Evolutionary conservation across 345 rosid genomes (phyloP), one percentile per base, ranked within the genome.

Genomic region (Salix koriyanagi): DNA sequence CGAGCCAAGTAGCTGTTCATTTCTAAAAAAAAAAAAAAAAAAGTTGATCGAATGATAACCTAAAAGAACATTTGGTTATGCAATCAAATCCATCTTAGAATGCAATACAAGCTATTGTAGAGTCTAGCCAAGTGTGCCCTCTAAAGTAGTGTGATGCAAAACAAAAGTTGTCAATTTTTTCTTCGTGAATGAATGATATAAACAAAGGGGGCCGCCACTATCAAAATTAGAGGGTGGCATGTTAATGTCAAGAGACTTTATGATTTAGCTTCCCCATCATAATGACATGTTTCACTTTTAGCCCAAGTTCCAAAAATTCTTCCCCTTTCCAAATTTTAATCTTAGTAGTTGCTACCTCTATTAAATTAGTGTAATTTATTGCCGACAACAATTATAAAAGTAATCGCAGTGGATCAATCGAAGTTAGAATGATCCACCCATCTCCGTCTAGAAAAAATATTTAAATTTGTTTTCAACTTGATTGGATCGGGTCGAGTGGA

Each of bases 271-370:
- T 28, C n/a, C 16, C 54, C 36, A 25, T 16, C 36, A 64, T 62
- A 23, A 61, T 73, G 10, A 8, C 15, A 25, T 14, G 12, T 18
- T 42, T 60, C 34, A 69, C 44, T 67, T 69, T 36, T 44, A 69
- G 61, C 54, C 75, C 80, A 65, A 60, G 23, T 62, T 71, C 75
- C 52, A 71, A 65, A 62, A 70, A 42, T 28, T 21, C 52, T 32
- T 71, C 36, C 10, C n/a, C n/a, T n/a, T n/a, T n/a, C n/a, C n/a
- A n/a, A n/a, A n/a, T n/a, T n/a, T 21, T n/a, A 44, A 7, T 75
- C 26, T 12, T 14, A 39, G 25, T 69, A 32, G 12, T 54, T 34
- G 19, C 1, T 34, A 12, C 50, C 50, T 12, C 12, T 13, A 13
- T 44, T 44, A 3, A 14, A 44, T 41, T 41, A 6, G 11, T 41